Evolutionary conservation across 768 basidiomycete species (phyloP).

Genomic region (Kwoniella newhampshirensis): DNA sequence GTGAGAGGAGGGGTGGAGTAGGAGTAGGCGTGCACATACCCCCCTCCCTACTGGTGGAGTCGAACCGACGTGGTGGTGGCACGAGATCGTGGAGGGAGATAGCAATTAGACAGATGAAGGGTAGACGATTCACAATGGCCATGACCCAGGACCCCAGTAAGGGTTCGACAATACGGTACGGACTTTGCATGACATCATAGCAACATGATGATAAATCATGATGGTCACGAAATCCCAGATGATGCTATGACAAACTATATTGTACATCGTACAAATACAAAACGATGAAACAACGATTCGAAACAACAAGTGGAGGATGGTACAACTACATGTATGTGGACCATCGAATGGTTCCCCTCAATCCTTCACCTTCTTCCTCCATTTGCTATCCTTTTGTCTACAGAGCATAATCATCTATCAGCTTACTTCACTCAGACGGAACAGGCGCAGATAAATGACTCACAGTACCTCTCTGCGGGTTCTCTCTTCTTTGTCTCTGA

Average conservation of each 20-base stretch:
- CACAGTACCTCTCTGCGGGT: constrained; percentile 65
- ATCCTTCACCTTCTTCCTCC: constrained; percentile 32
- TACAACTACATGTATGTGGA: background rate
- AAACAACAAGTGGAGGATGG: background rate
- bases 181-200: too few species aligned
- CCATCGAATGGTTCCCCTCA: constrained; percentile 2
- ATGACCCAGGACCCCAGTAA: too few species aligned
- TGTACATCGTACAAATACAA: background rate
- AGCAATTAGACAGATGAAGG: too few species aligned
- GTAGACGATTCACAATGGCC: too few species aligned
- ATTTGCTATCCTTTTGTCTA: constrained; percentile 34
- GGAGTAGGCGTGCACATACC: too few species aligned
- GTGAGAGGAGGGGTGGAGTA: background rate
- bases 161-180: too few species aligned
- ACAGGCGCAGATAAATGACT: constrained; percentile 37
- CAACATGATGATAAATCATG: too few species aligned
- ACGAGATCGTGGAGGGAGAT: too few species aligned
- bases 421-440: background rate
- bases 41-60: too few species aligned
- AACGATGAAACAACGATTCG: background rate
- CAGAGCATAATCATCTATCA: background rate
- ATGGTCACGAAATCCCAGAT: too few species aligned
- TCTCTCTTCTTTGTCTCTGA: constrained; percentile 62
- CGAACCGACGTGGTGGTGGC: too few species aligned
- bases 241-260: background rate